Evolutionary conservation across 345 rosid species (phyloP).

Genomic region (Eucalyptus polyanthemos): DNA sequence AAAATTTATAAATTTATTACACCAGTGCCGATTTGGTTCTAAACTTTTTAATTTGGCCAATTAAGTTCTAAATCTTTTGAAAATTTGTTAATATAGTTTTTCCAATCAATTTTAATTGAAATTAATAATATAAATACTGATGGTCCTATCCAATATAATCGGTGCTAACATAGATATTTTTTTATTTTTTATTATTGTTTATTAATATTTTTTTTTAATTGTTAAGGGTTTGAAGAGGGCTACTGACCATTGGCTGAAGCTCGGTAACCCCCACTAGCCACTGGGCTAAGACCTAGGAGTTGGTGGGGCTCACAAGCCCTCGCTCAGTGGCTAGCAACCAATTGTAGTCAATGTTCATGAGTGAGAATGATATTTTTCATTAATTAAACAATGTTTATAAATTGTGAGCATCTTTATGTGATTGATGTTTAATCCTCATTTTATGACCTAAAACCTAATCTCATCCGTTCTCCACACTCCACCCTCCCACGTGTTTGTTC

Average conservation of each 20-base stretch:
- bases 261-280: not conserved
- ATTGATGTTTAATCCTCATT: not conserved
- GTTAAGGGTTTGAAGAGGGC: fast-evolving
- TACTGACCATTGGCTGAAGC: fast-evolving
- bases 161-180: fast-evolving
- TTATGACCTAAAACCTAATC: not conserved
- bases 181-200: no score
- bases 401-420: not conserved
- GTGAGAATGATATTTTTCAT: not conserved
- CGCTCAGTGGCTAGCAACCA: fast-evolving
- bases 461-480: not conserved
- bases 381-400: not conserved
- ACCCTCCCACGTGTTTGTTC: not conserved
- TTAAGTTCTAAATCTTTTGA: fast-evolving
- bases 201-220: not conserved
- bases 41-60: fast-evolving
- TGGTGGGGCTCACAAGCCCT: not conserved
- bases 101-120: fast-evolving
- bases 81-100: not conserved
- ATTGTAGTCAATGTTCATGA: not conserved
- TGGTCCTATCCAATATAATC: fast-evolving
- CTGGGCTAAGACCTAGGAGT: not conserved
- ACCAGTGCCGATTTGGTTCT: fast-evolving
- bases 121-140: fast-evolving
- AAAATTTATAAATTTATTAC: fast-evolving